Conservation (phyloP, 1,284 basidiomycete species). For the Cryptococcus sp. region DNA sequence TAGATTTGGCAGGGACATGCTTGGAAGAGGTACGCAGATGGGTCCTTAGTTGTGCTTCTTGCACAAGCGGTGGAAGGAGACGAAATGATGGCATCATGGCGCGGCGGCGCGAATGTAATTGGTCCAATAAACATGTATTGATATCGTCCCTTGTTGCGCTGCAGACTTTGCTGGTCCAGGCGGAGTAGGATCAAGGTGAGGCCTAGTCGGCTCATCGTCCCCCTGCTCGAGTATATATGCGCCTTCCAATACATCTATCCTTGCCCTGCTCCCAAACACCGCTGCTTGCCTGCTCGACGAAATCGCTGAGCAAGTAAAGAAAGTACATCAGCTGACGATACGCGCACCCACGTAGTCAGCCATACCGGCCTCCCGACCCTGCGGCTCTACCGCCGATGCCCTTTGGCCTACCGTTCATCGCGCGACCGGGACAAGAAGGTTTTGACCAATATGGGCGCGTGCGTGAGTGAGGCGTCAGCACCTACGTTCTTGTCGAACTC, state of each 20-base stretch:
- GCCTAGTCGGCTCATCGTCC: not conserved
- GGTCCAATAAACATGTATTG: slow-evolving; percentile 10
- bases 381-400: slow-evolving; percentile 43
- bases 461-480: slow-evolving; percentile 25
- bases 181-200: slow-evolving; percentile 40
- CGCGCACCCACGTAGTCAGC: slow-evolving; percentile 26
- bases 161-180: slow-evolving; percentile 47
- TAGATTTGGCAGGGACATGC: slow-evolving; percentile 40
- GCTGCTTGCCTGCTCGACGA: not conserved
- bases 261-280: not conserved
- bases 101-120: not conserved
- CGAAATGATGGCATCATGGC: not conserved
- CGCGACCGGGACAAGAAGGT: slow-evolving; percentile 46
- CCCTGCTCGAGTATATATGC: not conserved
- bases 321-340: not conserved
- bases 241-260: not conserved
- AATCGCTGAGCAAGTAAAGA: not conserved
- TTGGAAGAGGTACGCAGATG: slow-evolving; percentile 37
- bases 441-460: slow-evolving; percentile 45
- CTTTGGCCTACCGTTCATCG: slow-evolving; percentile 42
- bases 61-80: slow-evolving; percentile 6
- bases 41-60: not conserved
- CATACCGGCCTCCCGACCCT: slow-evolving; percentile 48
- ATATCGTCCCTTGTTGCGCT: slow-evolving; percentile 4
- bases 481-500: not conserved